phyloP scores from a whole-genome alignment of 2,329 filamentous ascomycete genomes.

The Exophiala aquamarina region DNA sequence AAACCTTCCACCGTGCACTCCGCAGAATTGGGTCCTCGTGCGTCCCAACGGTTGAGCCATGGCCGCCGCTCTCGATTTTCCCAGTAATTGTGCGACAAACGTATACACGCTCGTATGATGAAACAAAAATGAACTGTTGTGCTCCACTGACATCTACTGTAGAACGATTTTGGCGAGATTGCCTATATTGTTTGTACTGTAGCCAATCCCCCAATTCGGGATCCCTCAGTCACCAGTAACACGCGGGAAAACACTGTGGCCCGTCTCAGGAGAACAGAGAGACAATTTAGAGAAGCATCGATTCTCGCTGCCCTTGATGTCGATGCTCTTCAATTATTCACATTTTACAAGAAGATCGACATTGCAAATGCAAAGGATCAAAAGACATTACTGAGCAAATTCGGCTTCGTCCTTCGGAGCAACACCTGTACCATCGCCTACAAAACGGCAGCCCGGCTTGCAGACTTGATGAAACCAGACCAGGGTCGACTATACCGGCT shows the following conservation, averaged over 20 bases:
- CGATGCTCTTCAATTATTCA: slow-evolving; percentile 25
- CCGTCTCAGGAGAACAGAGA: slow-evolving; percentile 25
- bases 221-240: slow-evolving; percentile 6
- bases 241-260: slow-evolving; percentile 19
- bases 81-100: slow-evolving; percentile 25
- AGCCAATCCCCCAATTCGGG: slow-evolving; percentile 20
- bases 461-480: slow-evolving; percentile 28
- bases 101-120: slow-evolving; percentile 25
- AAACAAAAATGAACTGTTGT: not conserved
- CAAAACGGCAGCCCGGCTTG: slow-evolving; percentile 26
- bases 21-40: slow-evolving; percentile 16
- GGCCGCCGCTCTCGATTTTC: slow-evolving; percentile 22
- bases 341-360: slow-evolving; percentile 30
- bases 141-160: slow-evolving; percentile 1
- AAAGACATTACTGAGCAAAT: slow-evolving; percentile 25
- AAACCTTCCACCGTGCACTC: slow-evolving; percentile 8
- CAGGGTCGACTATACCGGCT: slow-evolving; percentile 23
- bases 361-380: slow-evolving; percentile 26
- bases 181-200: slow-evolving; percentile 29
- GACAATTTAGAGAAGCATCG: slow-evolving; percentile 27
- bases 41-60: slow-evolving; percentile 27
- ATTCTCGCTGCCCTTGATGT: slow-evolving; percentile 26
- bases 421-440: slow-evolving; percentile 28
- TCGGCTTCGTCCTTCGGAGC: slow-evolving; percentile 25
- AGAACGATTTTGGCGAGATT: slow-evolving; percentile 29